Percentiles rank a stretch among this genome's conserved stretches.
Evolutionary conservation across 148 eudicot genomes (phyloP).

Genomic region (Chenopodium suecicum): DNA sequence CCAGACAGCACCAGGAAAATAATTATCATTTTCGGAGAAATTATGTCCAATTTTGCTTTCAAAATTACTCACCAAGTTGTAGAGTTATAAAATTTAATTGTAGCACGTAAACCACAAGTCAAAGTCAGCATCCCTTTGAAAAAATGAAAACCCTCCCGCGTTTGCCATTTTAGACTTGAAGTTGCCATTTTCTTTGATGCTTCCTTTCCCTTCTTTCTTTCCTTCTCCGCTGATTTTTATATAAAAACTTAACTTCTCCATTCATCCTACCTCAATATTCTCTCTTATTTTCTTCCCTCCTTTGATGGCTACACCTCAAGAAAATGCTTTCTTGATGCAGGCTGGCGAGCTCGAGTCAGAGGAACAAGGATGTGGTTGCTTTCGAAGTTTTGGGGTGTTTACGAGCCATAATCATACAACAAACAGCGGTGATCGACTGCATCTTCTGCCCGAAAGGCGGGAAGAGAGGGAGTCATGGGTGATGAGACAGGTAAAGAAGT

Average conservation of each 20-base stretch:
- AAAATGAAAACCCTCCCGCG: not conserved
- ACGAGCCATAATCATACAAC: conserved; percentile 10
- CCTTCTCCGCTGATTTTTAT: not conserved
- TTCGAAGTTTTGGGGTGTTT: conserved; percentile 36
- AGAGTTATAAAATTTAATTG: too few relatives aligned
- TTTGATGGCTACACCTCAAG: conserved; percentile 20
- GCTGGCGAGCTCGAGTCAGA: conserved; percentile 20
- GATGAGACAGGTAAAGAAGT: conserved; percentile 32
- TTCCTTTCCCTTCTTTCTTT: conserved; percentile 24
- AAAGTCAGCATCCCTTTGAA: conserved; percentile 7
- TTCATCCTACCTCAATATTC: conserved; percentile 9
- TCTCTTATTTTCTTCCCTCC: not conserved
- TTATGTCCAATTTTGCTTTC: not conserved
- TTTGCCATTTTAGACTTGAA: conserved; percentile 24
- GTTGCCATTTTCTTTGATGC: conserved; percentile 26
- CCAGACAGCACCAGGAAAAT: not conserved
- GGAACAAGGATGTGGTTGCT: conserved; percentile 43
- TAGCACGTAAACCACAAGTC: not conserved
- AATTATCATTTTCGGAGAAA: conserved; percentile 1
- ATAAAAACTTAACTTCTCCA: not conserved
- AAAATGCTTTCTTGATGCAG: conserved; percentile 19
- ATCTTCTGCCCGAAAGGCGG: conserved; percentile 29
- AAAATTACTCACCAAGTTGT: conserved; percentile 4
- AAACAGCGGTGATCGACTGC: conserved; percentile 16
- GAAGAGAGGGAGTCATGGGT: conserved; percentile 41